Conservation (phyloP, 805 yeast species). For the Starmerella davenportii region DNA sequence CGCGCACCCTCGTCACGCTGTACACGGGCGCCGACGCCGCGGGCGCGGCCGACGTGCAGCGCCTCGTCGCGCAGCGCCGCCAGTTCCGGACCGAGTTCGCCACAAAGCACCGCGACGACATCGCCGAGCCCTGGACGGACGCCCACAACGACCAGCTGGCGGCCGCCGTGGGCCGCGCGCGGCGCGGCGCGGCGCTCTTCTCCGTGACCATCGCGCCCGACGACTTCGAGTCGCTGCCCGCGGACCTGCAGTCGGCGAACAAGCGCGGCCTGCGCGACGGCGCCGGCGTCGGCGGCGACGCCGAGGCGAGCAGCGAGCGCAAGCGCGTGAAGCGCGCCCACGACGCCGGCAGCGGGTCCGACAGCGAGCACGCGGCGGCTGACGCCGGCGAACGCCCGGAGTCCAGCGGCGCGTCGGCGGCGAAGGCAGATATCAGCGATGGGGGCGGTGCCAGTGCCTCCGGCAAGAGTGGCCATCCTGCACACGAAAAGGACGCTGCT, state of each 20-base stretch:
- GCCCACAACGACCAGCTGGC: slow-evolving; percentile 32
- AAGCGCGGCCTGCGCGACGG: background rate
- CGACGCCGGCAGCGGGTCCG: no score
- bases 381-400: no score
- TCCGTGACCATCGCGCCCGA: slow-evolving; percentile 20
- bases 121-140: slow-evolving; percentile 35
- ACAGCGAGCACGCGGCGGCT: no score
- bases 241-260: background rate
- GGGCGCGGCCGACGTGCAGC: slow-evolving; percentile 30
- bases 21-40: slow-evolving; percentile 39
- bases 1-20: slow-evolving; percentile 40
- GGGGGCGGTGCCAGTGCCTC: no score
- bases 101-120: slow-evolving; percentile 28
- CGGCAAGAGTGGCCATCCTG: no score
- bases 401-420: no score
- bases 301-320: no score
- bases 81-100: slow-evolving; percentile 30
- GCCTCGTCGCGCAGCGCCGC: slow-evolving; percentile 30
- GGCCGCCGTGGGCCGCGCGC: slow-evolving; percentile 33
- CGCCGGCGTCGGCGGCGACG: no score
- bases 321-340: no score
- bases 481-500: no score
- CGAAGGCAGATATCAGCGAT: no score
- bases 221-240: background rate
- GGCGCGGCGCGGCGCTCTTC: slow-evolving; percentile 43